Percentiles rank a stretch among this genome's conserved stretches.
phyloP scores from a whole-genome alignment of 1,284 basidiomycete species.

The Mycena sp. region DNA sequence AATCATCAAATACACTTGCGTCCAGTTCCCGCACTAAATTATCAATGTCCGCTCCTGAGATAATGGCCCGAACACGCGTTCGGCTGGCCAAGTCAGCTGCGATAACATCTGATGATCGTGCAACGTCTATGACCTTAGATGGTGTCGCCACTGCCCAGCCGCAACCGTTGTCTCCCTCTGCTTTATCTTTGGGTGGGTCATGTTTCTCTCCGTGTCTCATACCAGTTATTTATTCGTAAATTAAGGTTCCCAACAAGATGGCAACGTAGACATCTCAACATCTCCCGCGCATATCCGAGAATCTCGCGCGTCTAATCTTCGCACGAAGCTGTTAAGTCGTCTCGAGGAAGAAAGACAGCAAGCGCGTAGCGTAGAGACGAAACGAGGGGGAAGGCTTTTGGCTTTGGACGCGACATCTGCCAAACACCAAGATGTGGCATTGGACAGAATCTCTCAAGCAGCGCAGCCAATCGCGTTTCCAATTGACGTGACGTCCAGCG shows the following conservation, averaged over 20 bases:
- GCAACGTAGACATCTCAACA: conserved; percentile 18
- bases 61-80: conserved; percentile 44
- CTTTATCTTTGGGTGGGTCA: conserved; percentile 15
- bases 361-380: no score
- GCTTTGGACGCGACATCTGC: no score
- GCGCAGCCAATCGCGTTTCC: neutral
- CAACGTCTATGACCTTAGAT: neutral
- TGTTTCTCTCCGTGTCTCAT: neutral
- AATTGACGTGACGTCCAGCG: neutral
- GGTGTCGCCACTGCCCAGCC: neutral
- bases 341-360: conserved; percentile 56
- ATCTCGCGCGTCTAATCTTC: conserved; percentile 29
- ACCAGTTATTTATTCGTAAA: conserved; percentile 7
- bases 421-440: neutral
- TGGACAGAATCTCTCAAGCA: conserved; percentile 21
- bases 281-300: conserved; percentile 7
- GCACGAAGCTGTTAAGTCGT: conserved; percentile 53
- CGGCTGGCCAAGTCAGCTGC: conserved; percentile 34
- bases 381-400: no score
- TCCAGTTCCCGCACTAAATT: neutral
- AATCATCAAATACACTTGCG: neutral
- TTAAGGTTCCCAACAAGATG: conserved; percentile 22
- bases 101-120: neutral
- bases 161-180: neutral
- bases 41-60: conserved; percentile 42